phyloP scores from a whole-genome alignment of 1,284 basidiomycete genomes.

The Bjerkandera adusta region DNA sequence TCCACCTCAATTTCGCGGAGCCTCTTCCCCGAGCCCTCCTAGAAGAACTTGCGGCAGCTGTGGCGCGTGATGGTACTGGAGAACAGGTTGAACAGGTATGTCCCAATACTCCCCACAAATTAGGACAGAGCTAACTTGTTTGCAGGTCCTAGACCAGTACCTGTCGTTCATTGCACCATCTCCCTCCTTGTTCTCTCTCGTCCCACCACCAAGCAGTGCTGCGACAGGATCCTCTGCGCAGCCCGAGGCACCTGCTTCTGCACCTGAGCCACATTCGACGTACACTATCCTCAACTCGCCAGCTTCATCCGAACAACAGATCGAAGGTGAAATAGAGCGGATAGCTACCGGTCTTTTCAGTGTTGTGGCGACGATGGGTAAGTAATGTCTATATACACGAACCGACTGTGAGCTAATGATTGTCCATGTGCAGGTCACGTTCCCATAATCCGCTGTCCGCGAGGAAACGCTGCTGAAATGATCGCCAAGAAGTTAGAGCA shows the following conservation, averaged over 20 bases:
- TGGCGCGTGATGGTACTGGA: conserved; percentile 83
- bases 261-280: conserved; percentile 39
- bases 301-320: conserved; percentile 84
- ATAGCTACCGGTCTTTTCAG: conserved; percentile 92
- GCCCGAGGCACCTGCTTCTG: conserved; percentile 32
- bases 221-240: conserved; percentile 31
- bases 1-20: conserved; percentile 95
- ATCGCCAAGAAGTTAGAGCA: conserved; percentile 93
- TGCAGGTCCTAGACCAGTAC: conserved; percentile 90
- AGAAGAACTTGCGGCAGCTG: conserved; percentile 90
- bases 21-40: conserved; percentile 84
- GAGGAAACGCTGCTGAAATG: conserved; percentile 98
- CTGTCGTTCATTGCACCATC: conserved; percentile 96
- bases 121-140: neutral
- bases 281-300: conserved; percentile 95
- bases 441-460: conserved; percentile 92
- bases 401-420: neutral
- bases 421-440: conserved; percentile 70
- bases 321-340: conserved; percentile 92
- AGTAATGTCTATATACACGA: conserved; percentile 21
- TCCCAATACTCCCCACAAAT: neutral
- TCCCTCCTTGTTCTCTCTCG: conserved; percentile 89
- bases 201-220: conserved; percentile 49
- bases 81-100: conserved; percentile 78
- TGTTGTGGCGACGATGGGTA: conserved; percentile 89